Evolutionary conservation across 2,329 filamentous ascomycete genomes (phyloP), one percentile per base, ranked within the genome.

Genomic region (Exophiala alcalophila): DNA sequence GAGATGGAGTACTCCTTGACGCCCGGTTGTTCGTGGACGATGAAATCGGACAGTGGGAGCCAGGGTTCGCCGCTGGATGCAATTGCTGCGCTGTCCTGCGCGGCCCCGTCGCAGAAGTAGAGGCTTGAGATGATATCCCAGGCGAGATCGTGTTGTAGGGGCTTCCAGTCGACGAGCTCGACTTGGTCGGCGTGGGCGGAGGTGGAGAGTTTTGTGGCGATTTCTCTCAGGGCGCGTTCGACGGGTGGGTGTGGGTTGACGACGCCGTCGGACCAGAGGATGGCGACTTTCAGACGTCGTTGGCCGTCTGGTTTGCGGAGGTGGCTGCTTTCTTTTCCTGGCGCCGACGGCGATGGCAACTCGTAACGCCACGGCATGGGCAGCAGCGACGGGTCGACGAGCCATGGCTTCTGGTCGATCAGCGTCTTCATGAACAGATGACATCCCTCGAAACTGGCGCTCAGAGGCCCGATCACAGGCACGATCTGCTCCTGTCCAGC

Each of bases 251-350:
- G 74, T 10, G 72, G 69, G 14, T 34, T 67, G 3, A 83, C 80
- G 34, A 79, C 67, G 10, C 73, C 76, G 57, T 86, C 83, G 59
- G 81, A 67, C 72, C 74, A 78, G 60, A 85, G 68, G 16, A 86
- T 72, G 3, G 68, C 81, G 38, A 86, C 65, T 25, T 66, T 73
- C 12, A 84, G 60, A n/a, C n/a, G n/a, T n/a, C 31, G 30, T 61
- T 60, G 3, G 45, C 7, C 16, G n/a, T n/a, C n/a, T n/a, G n/a
- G n/a, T n/a, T n/a, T n/a, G n/a, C n/a, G n/a, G n/a, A n/a, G n/a
- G n/a, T n/a, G n/a, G n/a, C n/a, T 38, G 14, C 20, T 24, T 19
- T 4, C 31, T 18, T 40, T 19, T 8, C 32, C 26, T 11, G 28
- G 18, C 15, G 14, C n/a, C n/a, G n/a, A 12, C 9, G 44, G 31